These are phyloP conservation scores for Chrysosporium keratinophilum DNA, from an alignment of 2,329 filamentous ascomycete genomes.

Conservation along the genomic window DNA sequence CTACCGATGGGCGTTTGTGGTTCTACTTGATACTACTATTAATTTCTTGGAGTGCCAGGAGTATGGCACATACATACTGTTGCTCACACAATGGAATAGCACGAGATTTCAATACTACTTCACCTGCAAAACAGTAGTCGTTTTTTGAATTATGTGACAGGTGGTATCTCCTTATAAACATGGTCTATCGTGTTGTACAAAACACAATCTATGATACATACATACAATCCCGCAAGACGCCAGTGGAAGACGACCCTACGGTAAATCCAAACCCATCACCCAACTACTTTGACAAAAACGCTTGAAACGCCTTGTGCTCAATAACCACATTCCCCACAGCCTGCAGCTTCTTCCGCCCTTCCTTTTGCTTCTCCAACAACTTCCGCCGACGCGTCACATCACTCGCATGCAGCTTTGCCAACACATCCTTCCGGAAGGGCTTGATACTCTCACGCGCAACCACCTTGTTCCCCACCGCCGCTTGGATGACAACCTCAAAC, in stretches of 20 bases:
- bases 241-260: not conserved
- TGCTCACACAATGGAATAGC: too few species aligned
- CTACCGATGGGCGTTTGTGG: too few species aligned
- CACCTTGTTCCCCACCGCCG: slow-evolving; percentile 68
- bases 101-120: too few species aligned
- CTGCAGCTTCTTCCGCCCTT: slow-evolving; percentile 76
- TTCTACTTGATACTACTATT: too few species aligned
- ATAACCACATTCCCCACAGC: slow-evolving; percentile 80
- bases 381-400: slow-evolving; percentile 77
- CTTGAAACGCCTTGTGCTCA: slow-evolving; percentile 90
- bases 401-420: slow-evolving; percentile 83
- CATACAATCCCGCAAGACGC: not conserved
- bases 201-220: not conserved
- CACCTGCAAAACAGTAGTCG: too few species aligned
- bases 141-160: too few species aligned
- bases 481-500: slow-evolving; percentile 95
- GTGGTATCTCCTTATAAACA: too few species aligned
- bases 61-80: too few species aligned
- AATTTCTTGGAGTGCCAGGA: too few species aligned
- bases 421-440: slow-evolving; percentile 89
- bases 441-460: slow-evolving; percentile 91
- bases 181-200: too few species aligned
- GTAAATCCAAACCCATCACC: not conserved
- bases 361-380: slow-evolving; percentile 91
- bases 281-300: slow-evolving; percentile 67